Percentiles rank a stretch among this genome's conserved stretches.
Conservation (phyloP, 257 asterid species). For the Ilex asprella region DNA sequence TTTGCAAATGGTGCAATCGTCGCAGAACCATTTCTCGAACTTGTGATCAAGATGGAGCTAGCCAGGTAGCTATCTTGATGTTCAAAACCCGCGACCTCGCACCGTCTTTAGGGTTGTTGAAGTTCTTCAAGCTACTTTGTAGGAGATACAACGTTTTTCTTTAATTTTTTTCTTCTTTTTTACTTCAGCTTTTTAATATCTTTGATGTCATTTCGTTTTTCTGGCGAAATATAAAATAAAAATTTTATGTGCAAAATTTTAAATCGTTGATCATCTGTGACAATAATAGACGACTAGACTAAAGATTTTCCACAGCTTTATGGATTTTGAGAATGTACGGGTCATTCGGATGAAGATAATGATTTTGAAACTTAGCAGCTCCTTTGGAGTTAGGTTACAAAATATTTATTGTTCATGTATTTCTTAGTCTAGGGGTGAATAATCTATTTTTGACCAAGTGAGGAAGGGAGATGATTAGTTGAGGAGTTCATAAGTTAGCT, state of each 20-base stretch:
- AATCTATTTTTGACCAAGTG: too few species aligned
- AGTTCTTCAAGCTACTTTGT: conserved; percentile 18
- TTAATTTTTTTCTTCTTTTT: conserved; percentile 16
- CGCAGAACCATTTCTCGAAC: conserved; percentile 70
- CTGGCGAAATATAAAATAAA: conserved; percentile 37
- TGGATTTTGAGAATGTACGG: too few species aligned
- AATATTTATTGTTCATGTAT: too few species aligned
- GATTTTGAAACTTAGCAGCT: too few species aligned
- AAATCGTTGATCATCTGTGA: too few species aligned
- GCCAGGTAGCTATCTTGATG: conserved; percentile 12
- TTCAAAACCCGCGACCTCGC: conserved; percentile 12
- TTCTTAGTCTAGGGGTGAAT: too few species aligned
- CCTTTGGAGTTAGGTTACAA: too few species aligned
- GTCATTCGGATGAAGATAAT: too few species aligned
- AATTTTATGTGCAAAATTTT: conserved; percentile 12
- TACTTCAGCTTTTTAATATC: conserved; percentile 21
- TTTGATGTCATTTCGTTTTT: conserved; percentile 13
- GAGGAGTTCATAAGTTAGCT: too few species aligned
- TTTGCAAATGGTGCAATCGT: conserved; percentile 63
- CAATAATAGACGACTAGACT: too few species aligned
- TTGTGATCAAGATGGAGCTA: conserved; percentile 30
- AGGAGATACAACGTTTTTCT: conserved; percentile 14
- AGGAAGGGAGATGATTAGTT: too few species aligned
- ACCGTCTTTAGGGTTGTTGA: conserved; percentile 16
- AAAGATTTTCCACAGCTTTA: too few species aligned